phyloP scores from a whole-genome alignment of 2,329 filamentous ascomycete genomes.

The Didymella lethalis region DNA sequence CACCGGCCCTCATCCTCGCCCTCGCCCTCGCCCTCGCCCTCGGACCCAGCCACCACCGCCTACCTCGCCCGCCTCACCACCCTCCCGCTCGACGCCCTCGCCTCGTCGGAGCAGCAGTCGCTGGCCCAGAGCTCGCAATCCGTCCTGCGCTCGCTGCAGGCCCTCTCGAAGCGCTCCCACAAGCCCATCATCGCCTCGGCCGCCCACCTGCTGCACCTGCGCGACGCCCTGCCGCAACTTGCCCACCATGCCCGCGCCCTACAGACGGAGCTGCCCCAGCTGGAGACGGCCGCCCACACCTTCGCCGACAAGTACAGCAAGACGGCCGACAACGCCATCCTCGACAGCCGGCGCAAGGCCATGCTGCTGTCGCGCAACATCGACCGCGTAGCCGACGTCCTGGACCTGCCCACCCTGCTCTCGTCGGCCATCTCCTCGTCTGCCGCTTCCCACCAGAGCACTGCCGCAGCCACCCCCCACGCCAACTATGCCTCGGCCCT shows the following conservation, averaged over 20 bases:
- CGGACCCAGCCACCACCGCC: conserved; percentile 64
- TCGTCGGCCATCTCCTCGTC: conserved; percentile 75
- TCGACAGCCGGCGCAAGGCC: conserved; percentile 78
- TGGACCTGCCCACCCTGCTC: conserved; percentile 87
- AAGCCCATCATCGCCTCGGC: conserved; percentile 83
- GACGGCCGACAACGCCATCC: conserved; percentile 67
- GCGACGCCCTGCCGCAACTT: conserved; percentile 74
- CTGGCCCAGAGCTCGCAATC: conserved; percentile 84
- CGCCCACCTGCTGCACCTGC: conserved; percentile 76
- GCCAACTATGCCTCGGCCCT: conserved; percentile 88
- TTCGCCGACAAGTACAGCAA: conserved; percentile 88
- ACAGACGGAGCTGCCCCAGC: conserved; percentile 74
- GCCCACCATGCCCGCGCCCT: conserved; percentile 71
- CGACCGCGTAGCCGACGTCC: conserved; percentile 86
- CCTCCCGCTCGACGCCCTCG: conserved; percentile 76
- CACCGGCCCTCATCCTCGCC: conserved; percentile 38
- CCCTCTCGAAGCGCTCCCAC: conserved; percentile 88
- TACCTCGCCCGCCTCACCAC: conserved; percentile 83
- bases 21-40: conserved; percentile 31
- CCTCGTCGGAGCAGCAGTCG: conserved; percentile 76
- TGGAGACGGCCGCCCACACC: conserved; percentile 78
- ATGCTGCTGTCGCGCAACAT: conserved; percentile 85
- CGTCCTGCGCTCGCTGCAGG: conserved; percentile 81
- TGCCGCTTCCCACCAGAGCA: conserved; percentile 59
- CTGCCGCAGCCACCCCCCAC: conserved; percentile 50